These are phyloP conservation scores for Citrus hindsii DNA, from an alignment of 345 rosid species.

Conservation along the genomic window DNA sequence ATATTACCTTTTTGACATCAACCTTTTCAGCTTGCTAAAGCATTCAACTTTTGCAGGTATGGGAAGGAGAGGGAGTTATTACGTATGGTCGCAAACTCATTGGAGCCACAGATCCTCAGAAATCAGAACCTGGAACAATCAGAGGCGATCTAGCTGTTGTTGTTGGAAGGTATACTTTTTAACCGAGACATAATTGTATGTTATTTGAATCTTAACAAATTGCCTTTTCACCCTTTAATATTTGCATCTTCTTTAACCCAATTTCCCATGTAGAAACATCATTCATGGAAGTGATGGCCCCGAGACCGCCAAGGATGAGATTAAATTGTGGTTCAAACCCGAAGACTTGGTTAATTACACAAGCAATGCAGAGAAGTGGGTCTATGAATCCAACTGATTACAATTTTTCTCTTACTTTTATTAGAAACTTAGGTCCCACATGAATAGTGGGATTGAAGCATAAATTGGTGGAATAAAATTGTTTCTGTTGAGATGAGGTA, in stretches of 20 bases:
- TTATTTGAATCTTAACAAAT: neutral
- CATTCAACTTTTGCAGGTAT: conserved; percentile 49
- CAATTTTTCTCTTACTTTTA: neutral
- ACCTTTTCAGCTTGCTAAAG: neutral
- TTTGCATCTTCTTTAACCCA: neutral
- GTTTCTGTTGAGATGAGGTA: conserved; percentile 8
- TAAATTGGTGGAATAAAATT: conserved; percentile 30
- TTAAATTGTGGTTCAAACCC: conserved; percentile 88
- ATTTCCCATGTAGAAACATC: conserved; percentile 58
- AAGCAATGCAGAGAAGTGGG: conserved; percentile 87
- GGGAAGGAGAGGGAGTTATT: conserved; percentile 99
- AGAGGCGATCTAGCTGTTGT: conserved; percentile 94
- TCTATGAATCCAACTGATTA: conserved; percentile 67
- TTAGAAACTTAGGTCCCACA: conserved; percentile 26
- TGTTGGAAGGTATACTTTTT: conserved; percentile 70
- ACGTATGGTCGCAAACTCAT: conserved; percentile 90
- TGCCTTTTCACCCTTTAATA: neutral
- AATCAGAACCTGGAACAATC: conserved; percentile 97
- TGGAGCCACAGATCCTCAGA: conserved; percentile 99
- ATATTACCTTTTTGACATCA: neutral
- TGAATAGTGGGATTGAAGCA: conserved; percentile 23
- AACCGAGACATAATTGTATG: neutral
- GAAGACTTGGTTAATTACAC: conserved; percentile 84
- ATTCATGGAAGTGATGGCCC: conserved; percentile 99
- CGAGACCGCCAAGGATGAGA: conserved; percentile 93